A percentile compares a stretch with the other conserved stretches of the same genome.
Evolutionary conservation across 208 protist species (phyloP).

Genomic region (Wallacemonas rigidus): DNA sequence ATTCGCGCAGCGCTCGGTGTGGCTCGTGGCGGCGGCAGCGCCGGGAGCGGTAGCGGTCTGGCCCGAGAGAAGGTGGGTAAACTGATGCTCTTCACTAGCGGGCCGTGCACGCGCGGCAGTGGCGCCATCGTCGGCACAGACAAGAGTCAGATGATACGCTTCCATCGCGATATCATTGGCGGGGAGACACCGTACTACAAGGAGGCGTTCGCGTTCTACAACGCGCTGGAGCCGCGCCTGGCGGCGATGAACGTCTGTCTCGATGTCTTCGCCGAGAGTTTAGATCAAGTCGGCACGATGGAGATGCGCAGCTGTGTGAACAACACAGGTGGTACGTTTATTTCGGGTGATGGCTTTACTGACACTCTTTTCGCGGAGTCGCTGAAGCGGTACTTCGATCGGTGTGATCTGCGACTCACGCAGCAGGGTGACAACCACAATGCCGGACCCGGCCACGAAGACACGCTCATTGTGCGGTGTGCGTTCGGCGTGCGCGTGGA

Average conservation of each 20-base stretch:
- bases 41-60: slow-evolving; percentile 6
- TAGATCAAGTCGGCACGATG: slow-evolving; percentile 97
- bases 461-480: slow-evolving; percentile 24
- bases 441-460: not conserved
- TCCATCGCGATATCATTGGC: slow-evolving; percentile 96
- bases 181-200: slow-evolving; percentile 77
- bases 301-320: slow-evolving; percentile 95
- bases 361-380: slow-evolving; percentile 83
- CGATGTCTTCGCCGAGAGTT: slow-evolving; percentile 96
- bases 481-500: slow-evolving; percentile 74
- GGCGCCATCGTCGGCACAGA: slow-evolving; percentile 91
- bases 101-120: slow-evolving; percentile 94
- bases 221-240: slow-evolving; percentile 83
- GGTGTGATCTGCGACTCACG: slow-evolving; percentile 47
- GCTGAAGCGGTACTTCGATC: slow-evolving; percentile 76
- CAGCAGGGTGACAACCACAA: not conserved
- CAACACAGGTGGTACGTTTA: slow-evolving; percentile 93
- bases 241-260: slow-evolving; percentile 90
- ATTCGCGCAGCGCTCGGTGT: slow-evolving; percentile 13
- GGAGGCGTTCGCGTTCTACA: slow-evolving; percentile 89
- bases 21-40: slow-evolving; percentile 1
- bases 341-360: slow-evolving; percentile 96
- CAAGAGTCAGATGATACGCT: slow-evolving; percentile 95
- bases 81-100: slow-evolving; percentile 95
- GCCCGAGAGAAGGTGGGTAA: slow-evolving; percentile 33